A percentile compares a stretch with the other conserved stretches of the same genome.
These are phyloP conservation scores for Diddensiella santjacobensis DNA, from an alignment of 805 yeast species.

Conservation along the genomic window DNA sequence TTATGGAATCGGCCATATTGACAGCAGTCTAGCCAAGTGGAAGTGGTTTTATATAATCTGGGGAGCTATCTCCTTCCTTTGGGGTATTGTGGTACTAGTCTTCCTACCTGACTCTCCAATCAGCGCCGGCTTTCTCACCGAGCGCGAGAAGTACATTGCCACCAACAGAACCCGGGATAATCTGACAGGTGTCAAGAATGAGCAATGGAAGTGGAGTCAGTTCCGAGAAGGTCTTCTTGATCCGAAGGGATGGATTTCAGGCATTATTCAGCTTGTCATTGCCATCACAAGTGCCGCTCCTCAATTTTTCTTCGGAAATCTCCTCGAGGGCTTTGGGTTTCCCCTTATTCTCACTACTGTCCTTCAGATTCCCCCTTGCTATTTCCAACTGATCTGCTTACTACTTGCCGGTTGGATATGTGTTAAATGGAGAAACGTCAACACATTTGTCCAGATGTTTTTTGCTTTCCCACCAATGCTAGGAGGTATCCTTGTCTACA, in stretches of 20 bases:
- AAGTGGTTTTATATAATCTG: slow-evolving; percentile 57
- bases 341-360: not conserved
- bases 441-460: not conserved
- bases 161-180: slow-evolving; percentile 27
- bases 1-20: slow-evolving; percentile 40
- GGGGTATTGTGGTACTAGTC: slow-evolving; percentile 25
- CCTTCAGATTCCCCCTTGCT: not conserved
- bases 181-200: slow-evolving; percentile 44
- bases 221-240: slow-evolving; percentile 43
- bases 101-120: slow-evolving; percentile 19
- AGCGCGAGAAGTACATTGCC: slow-evolving; percentile 24
- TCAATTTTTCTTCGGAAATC: not conserved
- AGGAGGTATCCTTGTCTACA: not conserved
- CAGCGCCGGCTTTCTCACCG: slow-evolving; percentile 21
- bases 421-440: not conserved
- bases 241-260: slow-evolving; percentile 34
- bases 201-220: slow-evolving; percentile 40
- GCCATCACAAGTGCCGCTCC: not conserved
- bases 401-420: not conserved
- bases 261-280: not conserved
- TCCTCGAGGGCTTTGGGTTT: not conserved
- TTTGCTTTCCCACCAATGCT: not conserved
- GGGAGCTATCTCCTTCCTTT: slow-evolving; percentile 50
- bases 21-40: slow-evolving; percentile 29
- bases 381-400: not conserved